phyloP scores from a whole-genome alignment of 2,329 filamentous ascomycete species.

The Verticillium alfalfae region DNA sequence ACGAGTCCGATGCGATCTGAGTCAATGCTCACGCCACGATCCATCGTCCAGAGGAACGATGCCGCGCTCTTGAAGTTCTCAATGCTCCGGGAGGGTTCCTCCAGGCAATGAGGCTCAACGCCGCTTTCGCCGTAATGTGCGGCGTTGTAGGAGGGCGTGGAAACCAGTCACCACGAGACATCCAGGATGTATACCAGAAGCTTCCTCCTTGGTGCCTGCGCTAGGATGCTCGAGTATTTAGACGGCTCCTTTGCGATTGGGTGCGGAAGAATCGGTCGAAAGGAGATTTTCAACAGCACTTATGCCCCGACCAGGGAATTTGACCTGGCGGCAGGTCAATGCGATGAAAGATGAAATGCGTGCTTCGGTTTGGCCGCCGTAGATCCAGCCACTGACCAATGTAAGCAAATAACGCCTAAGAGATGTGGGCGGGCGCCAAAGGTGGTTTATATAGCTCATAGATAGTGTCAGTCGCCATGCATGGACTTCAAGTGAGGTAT shows the following conservation, averaged over 20 bases:
- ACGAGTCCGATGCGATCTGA: background rate
- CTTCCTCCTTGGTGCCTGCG: conserved; percentile 30
- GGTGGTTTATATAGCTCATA: too few species aligned
- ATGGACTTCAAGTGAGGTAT: too few species aligned
- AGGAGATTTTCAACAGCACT: background rate
- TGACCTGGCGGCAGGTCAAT: background rate
- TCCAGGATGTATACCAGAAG: conserved; percentile 23
- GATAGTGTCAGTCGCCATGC: too few species aligned
- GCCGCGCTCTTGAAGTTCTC: conserved; percentile 8
- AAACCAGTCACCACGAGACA: conserved; percentile 24
- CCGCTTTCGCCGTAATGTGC: conserved; percentile 28
- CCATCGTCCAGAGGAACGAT: background rate
- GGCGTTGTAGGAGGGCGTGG: conserved; percentile 24
- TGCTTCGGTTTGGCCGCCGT: too few species aligned
- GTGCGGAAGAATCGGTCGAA: background rate
- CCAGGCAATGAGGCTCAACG: conserved; percentile 27
- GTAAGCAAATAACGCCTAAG: too few species aligned
- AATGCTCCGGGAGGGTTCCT: conserved; percentile 29
- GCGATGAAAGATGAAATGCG: too few species aligned
- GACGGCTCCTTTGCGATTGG: background rate
- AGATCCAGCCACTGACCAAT: too few species aligned
- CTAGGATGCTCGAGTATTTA: conserved; percentile 24
- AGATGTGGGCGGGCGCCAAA: too few species aligned
- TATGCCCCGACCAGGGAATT: background rate
- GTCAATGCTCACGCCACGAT: background rate